These are phyloP conservation scores for Thermoascus crustaceus DNA, from an alignment of 2,329 filamentous ascomycete species.

Conservation along the genomic window DNA sequence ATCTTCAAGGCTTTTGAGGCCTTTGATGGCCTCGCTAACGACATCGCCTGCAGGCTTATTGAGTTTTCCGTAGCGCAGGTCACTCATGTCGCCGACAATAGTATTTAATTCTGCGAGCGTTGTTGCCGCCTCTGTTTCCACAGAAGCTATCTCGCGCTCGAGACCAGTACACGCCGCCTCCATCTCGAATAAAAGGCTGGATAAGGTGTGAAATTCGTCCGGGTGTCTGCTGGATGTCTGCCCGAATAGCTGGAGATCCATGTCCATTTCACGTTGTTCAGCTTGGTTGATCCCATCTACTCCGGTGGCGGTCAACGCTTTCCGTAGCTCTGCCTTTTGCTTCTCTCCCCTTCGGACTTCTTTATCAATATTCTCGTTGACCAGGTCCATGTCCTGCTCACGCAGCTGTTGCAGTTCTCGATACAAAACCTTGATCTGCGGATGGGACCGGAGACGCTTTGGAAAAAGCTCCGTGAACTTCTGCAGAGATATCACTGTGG, in stretches of 20 bases:
- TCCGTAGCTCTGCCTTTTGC: conserved; percentile 32
- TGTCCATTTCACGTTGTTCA: conserved; percentile 33
- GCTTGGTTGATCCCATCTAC: conserved; percentile 24
- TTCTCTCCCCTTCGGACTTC: conserved; percentile 29
- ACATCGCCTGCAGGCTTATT: conserved; percentile 45
- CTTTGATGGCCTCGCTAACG: conserved; percentile 58
- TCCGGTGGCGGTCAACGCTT: conserved; percentile 21
- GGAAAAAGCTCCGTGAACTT: conserved; percentile 75
- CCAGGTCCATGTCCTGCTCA: conserved; percentile 57
- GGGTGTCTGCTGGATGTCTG: conserved; percentile 28
- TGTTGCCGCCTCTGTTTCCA: conserved; percentile 56
- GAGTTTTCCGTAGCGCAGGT: conserved; percentile 72
- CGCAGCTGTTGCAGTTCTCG: conserved; percentile 71
- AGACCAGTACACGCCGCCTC: conserved; percentile 58
- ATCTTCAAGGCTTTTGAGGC: conserved; percentile 56
- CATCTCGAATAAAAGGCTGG: conserved; percentile 60
- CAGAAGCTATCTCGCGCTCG: conserved; percentile 57
- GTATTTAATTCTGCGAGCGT: conserved; percentile 56
- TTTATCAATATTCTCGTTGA: conserved; percentile 47
- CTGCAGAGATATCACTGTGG: conserved; percentile 62
- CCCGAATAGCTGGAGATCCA: conserved; percentile 55
- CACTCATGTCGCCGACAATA: conserved; percentile 66
- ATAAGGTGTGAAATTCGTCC: conserved; percentile 51
- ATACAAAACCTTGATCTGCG: conserved; percentile 64
- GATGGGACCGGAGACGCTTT: conserved; percentile 53